Evolutionary conservation across 1,139 yeast genomes (phyloP), one percentile per base, ranked within the genome.

Genomic region (Magnusiomyces suaveolens): DNA sequence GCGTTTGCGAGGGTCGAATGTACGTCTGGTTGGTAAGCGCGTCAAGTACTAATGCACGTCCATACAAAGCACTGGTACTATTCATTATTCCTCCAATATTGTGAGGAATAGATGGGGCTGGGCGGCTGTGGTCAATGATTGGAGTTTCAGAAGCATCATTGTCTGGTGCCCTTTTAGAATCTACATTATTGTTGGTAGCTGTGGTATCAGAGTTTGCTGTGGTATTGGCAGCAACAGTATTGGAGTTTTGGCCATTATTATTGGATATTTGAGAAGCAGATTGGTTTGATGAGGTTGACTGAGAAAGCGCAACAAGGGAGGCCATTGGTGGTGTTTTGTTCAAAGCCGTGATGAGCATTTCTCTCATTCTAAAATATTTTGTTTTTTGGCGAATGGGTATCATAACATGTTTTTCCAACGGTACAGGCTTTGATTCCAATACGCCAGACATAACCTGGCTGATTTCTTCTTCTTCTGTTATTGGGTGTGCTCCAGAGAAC

Each of bases 391-490:
- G 76, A 0, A 84, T 77, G 1, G 96, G 90, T 63, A 86, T 72
- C 14, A 88, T 66, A 14, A 84, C 84, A 56, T 81, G 82, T 47
- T 89, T 72, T 65, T 90, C 97, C 57, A 90, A 70, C 1, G 97
- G 97, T 57, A 84, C 75, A 1, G 95, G 89, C 23, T 61, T 56
- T 48, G 89, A 84, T 62, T 87, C 77, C 14, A 86, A 79, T 36
- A 92, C 87, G n/a, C 97, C 97, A 59, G 87, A 92, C 66, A 94
- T 74, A 1, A 94, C 97, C 63, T 86, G 87, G 56, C 87, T 90
- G 1, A 96, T 88, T 65, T 94, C 99, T 66, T 89, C 96, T 64
- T 92, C 97, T 3, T 96, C 95, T 63, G 64, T 72, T 50, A 67
- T 63, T 43, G 71, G 71, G 29, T 50, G 57, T 20, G 57, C 60